Evolutionary conservation across 2,329 filamentous ascomycete genomes (phyloP).

Genomic region (Colletotrichum sp.): DNA sequence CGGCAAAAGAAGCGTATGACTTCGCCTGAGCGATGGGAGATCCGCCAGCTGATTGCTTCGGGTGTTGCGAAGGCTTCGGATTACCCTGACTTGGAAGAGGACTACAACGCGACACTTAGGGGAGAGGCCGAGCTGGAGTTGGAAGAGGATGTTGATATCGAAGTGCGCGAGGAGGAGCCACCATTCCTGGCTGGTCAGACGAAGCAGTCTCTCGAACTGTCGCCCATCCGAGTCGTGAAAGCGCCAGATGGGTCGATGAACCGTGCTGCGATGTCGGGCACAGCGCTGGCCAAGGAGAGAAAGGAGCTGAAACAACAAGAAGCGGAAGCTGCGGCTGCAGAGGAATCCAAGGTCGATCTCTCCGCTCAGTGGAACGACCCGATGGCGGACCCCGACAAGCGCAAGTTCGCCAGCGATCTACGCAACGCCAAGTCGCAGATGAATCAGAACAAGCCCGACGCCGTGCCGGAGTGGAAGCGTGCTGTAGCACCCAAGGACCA

Average conservation of each 20-base stretch:
- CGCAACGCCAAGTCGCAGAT: conserved; percentile 65
- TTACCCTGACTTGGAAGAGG: conserved; percentile 92
- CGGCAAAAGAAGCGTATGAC: conserved; percentile 90
- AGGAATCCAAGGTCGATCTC: conserved; percentile 82
- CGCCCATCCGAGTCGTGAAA: conserved; percentile 95
- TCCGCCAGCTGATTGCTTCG: conserved; percentile 93
- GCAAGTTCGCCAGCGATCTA: conserved; percentile 88
- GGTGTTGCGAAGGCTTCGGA: conserved; percentile 92
- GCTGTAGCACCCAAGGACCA: conserved; percentile 81
- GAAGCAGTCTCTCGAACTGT: conserved; percentile 92
- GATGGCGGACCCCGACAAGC: conserved; percentile 84
- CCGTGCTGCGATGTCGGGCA: conserved; percentile 92
- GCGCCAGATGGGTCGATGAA: conserved; percentile 98
- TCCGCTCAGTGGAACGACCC: conserved; percentile 95
- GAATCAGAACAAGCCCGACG: conserved; percentile 62
- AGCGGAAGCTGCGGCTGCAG: conserved; percentile 74
- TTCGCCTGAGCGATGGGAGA: conserved; percentile 96
- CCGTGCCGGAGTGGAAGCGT: conserved; percentile 91
- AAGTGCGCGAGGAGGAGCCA: conserved; percentile 94
- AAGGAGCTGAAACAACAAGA: conserved; percentile 90
- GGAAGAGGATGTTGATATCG: conserved; percentile 96
- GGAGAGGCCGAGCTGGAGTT: conserved; percentile 89
- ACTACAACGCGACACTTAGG: conserved; percentile 86
- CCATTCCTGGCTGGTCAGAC: conserved; percentile 96
- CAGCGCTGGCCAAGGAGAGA: conserved; percentile 85